Base-by-base conservation (phyloP, 164 flowering plant genomes). In the Liquidambar formosana region DNA sequence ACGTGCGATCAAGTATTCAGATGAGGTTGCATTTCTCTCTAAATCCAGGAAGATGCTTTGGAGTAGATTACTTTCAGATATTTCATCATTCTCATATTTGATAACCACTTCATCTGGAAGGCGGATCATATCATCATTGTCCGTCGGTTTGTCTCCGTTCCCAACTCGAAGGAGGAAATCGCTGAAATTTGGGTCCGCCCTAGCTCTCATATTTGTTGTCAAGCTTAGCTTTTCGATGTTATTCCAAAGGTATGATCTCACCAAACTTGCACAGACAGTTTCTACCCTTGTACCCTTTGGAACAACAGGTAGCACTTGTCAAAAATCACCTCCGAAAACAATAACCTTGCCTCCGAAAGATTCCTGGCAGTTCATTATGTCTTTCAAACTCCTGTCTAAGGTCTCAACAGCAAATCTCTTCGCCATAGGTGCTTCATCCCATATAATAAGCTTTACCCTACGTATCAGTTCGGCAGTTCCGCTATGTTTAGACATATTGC, bases 361-460 rank as follows among this genome's bases (percentile, higher is more conserved):
- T 19, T n/a, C 1, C 2, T 8, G 43, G 0, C 0, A 2, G 1
- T 43, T 52, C 19, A 25, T 22, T n/a, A 70, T 41, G 26, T 77
- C 75, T 25, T 26, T 57, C 3, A 77, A 8, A 0, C 27, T 25
- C 5, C 14, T 0, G 46, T 78, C 73, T 6, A 78, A 41, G 11
- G 66, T 21, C 23, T 74, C 59, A 0, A 68, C 27, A 13, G n/a
- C 18, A 18, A 4, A 5, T 10, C 18, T n/a, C 4, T 49, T 26
- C 1, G 62, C 58, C 64, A 73, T 77, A 8, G 46, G 21, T 13
- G 67, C 59, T 54, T 67, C 71, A 60, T 78, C 73, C 64, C 70
- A 68, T 15, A 57, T 45, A 3, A 78, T 61, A 0, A 71, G 9
- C 10, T 14, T 47, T 15, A 66, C 22, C 6, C 33, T n/a, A 15